phyloP scores from a whole-genome alignment of 2,329 filamentous ascomycete genomes.

The Epicoccum nigrum region DNA sequence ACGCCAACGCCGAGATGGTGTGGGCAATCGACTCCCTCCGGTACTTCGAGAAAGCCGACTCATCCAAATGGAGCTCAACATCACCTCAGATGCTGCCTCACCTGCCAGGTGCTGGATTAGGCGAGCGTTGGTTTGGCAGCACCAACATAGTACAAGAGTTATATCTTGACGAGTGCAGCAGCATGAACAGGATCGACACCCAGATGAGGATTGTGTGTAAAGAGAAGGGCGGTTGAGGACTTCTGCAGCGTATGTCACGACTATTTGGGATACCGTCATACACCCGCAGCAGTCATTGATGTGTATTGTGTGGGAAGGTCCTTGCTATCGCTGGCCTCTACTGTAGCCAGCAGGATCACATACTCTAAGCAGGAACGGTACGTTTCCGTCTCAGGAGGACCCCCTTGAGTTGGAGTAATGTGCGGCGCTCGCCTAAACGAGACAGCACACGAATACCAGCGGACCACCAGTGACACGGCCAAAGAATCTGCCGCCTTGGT shows the following conservation, averaged over 20 bases:
- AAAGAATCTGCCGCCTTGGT: too few species aligned
- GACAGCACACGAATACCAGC: too few species aligned
- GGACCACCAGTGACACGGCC: too few species aligned
- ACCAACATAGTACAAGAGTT: conserved; percentile 37
- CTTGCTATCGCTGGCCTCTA: too few species aligned
- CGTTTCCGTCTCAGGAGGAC: too few species aligned
- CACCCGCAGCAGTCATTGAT: too few species aligned
- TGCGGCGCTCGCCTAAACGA: too few species aligned
- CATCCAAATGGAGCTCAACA: conserved; percentile 11
- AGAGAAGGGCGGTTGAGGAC: background rate
- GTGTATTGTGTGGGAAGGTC: too few species aligned
- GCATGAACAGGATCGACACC: conserved; percentile 36
- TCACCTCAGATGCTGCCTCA: conserved; percentile 27
- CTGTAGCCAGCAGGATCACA: too few species aligned
- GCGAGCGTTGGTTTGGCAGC: conserved; percentile 40
- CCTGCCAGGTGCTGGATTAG: conserved; percentile 37
- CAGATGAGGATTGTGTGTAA: background rate
- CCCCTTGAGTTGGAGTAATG: too few species aligned
- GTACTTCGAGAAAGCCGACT: conserved; percentile 31
- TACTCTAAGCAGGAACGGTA: too few species aligned
- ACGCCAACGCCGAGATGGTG: conserved; percentile 32
- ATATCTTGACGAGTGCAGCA: conserved; percentile 43
- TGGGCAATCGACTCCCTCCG: conserved; percentile 40
- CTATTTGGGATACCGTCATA: too few species aligned
- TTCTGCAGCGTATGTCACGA: background rate